A percentile compares a stretch with the other conserved stretches of the same genome.
phyloP scores from a whole-genome alignment of 805 yeast species.

The Jamesozyma jinghongensis region DNA sequence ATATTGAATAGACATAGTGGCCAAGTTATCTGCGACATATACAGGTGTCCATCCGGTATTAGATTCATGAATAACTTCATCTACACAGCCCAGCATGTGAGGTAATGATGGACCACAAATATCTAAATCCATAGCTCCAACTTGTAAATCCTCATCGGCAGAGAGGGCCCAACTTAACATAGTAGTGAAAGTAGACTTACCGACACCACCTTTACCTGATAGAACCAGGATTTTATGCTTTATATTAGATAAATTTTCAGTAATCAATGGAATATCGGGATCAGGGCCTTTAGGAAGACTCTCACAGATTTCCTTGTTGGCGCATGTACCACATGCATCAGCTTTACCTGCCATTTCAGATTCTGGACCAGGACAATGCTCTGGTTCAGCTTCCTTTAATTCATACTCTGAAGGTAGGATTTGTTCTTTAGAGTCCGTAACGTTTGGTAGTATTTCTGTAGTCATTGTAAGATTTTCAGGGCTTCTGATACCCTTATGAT shows the following conservation, averaged over 20 bases:
- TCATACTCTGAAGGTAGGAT: conserved; percentile 22
- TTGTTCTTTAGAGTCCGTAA: conserved; percentile 7
- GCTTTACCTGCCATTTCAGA: conserved; percentile 88
- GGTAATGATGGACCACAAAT: conserved; percentile 98
- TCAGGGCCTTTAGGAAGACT: conserved; percentile 90
- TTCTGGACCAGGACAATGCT: conserved; percentile 98
- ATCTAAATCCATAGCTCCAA: conserved; percentile 96
- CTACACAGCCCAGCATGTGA: conserved; percentile 83
- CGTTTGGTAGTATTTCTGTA: conserved; percentile 6
- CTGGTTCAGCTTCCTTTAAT: conserved; percentile 72
- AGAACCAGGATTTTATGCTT: conserved; percentile 77
- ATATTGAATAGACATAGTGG: conserved; percentile 90
- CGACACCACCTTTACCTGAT: conserved; percentile 92
- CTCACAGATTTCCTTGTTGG: conserved; percentile 84
- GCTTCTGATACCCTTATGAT: too few species aligned
- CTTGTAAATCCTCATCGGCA: conserved; percentile 67
- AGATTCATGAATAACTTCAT: conserved; percentile 79
- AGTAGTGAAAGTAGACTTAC: conserved; percentile 91
- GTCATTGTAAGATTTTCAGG: conserved; percentile 2
- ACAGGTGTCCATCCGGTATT: conserved; percentile 96
- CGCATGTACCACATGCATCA: conserved; percentile 92
- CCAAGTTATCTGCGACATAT: conserved; percentile 88
- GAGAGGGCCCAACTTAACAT: conserved; percentile 97
- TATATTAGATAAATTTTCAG: conserved; percentile 50
- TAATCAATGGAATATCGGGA: conserved; percentile 77